Percentiles rank a stretch among this genome's conserved stretches.
Evolutionary conservation across 2,329 filamentous ascomycete species (phyloP).

Genomic region (Emericellopsis cladophorae): DNA sequence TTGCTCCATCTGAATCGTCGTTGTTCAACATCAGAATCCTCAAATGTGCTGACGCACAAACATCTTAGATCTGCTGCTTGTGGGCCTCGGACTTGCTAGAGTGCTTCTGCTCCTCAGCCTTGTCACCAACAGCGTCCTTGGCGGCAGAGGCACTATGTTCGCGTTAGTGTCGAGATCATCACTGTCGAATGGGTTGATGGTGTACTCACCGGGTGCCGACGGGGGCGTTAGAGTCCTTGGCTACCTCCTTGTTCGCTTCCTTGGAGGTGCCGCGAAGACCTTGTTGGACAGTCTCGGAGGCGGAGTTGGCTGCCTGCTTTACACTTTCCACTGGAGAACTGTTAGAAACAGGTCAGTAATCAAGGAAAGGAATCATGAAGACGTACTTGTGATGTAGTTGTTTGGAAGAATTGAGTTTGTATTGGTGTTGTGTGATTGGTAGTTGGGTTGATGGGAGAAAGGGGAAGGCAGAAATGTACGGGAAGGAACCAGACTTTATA

Average conservation of each 20-base stretch:
- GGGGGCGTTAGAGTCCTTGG: constrained; percentile 45
- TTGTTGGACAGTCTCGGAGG: constrained; percentile 49
- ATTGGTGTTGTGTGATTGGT: neutral
- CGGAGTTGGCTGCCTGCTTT: constrained; percentile 54
- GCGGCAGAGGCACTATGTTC: constrained; percentile 32
- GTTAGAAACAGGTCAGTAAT: constrained; percentile 1
- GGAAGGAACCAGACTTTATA: neutral
- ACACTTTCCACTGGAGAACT: constrained; percentile 34
- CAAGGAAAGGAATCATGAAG: too few species aligned
- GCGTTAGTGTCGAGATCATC: too few species aligned
- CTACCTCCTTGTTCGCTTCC: constrained; percentile 56
- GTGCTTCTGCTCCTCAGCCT: constrained; percentile 27
- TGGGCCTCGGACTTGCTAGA: constrained; percentile 24
- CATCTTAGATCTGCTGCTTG: constrained; percentile 25
- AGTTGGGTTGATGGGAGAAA: neutral
- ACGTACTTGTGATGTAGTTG: neutral
- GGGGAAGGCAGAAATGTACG: neutral
- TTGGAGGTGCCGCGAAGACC: constrained; percentile 43
- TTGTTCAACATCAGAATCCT: neutral
- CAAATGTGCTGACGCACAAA: neutral
- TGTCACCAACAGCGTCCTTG: constrained; percentile 35
- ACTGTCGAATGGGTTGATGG: too few species aligned
- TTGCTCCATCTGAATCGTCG: neutral
- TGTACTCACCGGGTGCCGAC: constrained; percentile 42
- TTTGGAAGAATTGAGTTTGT: neutral